These are phyloP conservation scores for Phytopythium chamaehyphon DNA, from an alignment of 352 stramenopile species.

Conservation along the genomic window DNA sequence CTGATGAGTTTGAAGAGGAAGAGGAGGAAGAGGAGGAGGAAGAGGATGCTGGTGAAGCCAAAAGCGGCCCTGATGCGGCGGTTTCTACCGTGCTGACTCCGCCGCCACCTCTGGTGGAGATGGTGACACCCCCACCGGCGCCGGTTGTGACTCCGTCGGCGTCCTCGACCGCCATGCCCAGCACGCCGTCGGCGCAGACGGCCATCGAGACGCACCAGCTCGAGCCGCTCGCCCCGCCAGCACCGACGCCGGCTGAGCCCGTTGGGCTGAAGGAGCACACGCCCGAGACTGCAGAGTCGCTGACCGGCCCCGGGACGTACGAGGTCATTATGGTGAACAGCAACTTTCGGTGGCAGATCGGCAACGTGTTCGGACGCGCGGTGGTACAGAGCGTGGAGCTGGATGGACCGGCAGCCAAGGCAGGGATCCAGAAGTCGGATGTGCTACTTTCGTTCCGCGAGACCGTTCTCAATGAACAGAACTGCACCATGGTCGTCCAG, in stretches of 20 bases:
- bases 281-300: slow-evolving; percentile 25
- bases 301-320: slow-evolving; percentile 67
- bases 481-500: slow-evolving; percentile 71
- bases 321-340: slow-evolving; percentile 76
- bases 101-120: slow-evolving; percentile 4
- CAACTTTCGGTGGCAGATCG: slow-evolving; percentile 81
- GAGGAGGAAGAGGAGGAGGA: slow-evolving; percentile 47
- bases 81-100: slow-evolving; percentile 4
- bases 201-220: slow-evolving; percentile 51
- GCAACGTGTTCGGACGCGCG: slow-evolving; percentile 76
- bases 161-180: slow-evolving; percentile 31
- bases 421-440: slow-evolving; percentile 81
- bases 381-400: slow-evolving; percentile 79
- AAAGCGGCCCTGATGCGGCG: too few relatives aligned
- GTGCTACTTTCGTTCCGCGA: slow-evolving; percentile 76
- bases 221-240: slow-evolving; percentile 41
- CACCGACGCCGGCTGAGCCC: slow-evolving; percentile 8
- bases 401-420: slow-evolving; percentile 51
- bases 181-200: slow-evolving; percentile 33
- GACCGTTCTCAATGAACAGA: slow-evolving; percentile 69
- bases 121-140: slow-evolving; percentile 21
- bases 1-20: slow-evolving; percentile 35
- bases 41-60: slow-evolving; percentile 17
- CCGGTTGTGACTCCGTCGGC: slow-evolving; percentile 15
- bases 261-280: slow-evolving; percentile 1